A percentile compares a stretch with the other conserved stretches of the same genome.
Conservation (phyloP, 2,329 filamentous ascomycete genomes). For the Fusarium dlaminii region DNA sequence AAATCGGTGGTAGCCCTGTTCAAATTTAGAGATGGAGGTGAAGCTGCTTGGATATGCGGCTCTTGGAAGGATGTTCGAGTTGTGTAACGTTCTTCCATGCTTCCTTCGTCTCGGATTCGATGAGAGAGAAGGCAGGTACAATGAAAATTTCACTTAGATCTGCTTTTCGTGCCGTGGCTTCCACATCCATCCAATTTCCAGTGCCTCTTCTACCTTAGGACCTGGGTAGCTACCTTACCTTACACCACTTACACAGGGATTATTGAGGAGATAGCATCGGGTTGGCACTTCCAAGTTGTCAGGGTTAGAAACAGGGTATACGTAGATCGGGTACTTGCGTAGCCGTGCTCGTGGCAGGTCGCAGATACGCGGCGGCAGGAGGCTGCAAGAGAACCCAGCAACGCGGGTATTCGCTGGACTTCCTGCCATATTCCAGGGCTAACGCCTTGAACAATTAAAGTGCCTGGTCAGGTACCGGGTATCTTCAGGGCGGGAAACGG, state of each 20-base stretch:
- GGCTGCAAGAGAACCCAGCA: neutral
- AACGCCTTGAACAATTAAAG: neutral
- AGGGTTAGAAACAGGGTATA: neutral
- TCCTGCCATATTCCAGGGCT: neutral
- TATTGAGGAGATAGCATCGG: conserved; percentile 4
- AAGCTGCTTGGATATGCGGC: conserved; percentile 1
- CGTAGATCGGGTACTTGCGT: conserved; percentile 22
- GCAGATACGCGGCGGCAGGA: conserved; percentile 21
- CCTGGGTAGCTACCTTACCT: neutral
- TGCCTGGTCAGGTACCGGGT: neutral
- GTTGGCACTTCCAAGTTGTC: neutral
- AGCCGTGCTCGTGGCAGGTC: conserved; percentile 13
- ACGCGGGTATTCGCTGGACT: conserved; percentile 10
- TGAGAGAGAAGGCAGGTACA: neutral
- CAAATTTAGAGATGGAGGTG: neutral
- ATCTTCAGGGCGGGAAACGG: neutral
- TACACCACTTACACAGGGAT: conserved; percentile 13
- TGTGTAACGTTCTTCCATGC: neutral
- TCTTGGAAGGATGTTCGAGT: neutral
- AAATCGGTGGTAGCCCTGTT: neutral
- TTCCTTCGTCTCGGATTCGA: neutral
- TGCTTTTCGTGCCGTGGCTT: conserved; percentile 4
- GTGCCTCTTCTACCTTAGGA: neutral
- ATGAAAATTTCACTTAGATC: neutral
- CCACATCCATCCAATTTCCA: neutral